Conservation (phyloP, 169 alveolate genomes). For the Babesia ovata region DNA sequence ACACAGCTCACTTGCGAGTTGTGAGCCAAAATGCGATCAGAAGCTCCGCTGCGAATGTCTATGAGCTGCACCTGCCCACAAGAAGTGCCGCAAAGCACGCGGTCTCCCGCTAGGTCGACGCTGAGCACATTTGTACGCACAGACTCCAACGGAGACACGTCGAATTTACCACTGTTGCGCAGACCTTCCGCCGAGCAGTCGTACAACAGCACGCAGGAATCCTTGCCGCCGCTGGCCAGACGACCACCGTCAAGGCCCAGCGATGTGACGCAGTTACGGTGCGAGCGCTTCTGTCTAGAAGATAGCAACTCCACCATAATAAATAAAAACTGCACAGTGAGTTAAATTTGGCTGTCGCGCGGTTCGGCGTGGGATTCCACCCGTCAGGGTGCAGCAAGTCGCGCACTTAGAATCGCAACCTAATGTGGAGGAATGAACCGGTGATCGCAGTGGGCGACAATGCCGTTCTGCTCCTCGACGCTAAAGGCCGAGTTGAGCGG, state of each 20-base stretch:
- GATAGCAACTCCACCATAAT: conserved; percentile 13
- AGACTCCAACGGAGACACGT: neutral
- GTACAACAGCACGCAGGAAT: conserved; percentile 54
- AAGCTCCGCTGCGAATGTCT: conserved; percentile 11
- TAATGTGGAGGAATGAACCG: conserved; percentile 36
- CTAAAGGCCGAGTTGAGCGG: conserved; percentile 30
- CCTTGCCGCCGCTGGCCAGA: conserved; percentile 65
- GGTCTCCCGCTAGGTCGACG: conserved; percentile 37
- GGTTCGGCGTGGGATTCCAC: conserved; percentile 14
- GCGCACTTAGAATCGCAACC: neutral
- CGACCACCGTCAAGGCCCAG: conserved; percentile 24
- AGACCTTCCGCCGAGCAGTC: conserved; percentile 39
- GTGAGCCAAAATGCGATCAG: conserved; percentile 37
- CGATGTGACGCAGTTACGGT: conserved; percentile 60
- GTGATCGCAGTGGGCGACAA: conserved; percentile 57
- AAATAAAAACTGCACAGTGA: neutral
- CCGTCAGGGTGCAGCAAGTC: neutral
- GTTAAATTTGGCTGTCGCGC: neutral
- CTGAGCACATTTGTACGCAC: conserved; percentile 36
- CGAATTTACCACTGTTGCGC: conserved; percentile 10
- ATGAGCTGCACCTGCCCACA: conserved; percentile 45
- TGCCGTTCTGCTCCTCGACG: conserved; percentile 42
- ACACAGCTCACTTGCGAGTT: conserved; percentile 43
- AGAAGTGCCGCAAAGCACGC: conserved; percentile 43
- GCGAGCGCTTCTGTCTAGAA: conserved; percentile 42